These are phyloP conservation scores for Fomitopsis serialis DNA, from an alignment of 768 basidiomycete species.

Conservation along the genomic window DNA sequence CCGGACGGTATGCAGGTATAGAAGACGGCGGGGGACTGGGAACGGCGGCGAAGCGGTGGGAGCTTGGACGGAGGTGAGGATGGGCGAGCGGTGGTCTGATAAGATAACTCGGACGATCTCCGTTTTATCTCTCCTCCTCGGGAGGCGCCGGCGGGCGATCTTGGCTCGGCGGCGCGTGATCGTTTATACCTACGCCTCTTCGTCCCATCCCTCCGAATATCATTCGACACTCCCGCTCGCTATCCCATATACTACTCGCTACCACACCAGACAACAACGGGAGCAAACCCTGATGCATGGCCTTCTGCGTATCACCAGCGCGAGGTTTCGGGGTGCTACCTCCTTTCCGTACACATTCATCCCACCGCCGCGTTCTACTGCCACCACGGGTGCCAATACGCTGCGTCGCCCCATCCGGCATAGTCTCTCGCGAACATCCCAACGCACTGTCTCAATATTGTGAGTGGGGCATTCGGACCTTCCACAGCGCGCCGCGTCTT, in stretches of 20 bases:
- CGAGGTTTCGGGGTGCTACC: constrained; percentile 1
- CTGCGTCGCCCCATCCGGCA: neutral
- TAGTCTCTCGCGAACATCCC: neutral
- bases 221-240: neutral
- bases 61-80: constrained; percentile 6
- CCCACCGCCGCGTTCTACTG: neutral
- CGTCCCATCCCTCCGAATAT: neutral
- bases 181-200: neutral
- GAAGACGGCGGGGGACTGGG: no score
- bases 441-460: neutral
- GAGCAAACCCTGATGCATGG: neutral
- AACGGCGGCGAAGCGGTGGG: constrained; percentile 2
- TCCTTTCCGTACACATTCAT: neutral
- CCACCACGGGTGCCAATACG: neutral
- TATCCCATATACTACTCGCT: neutral
- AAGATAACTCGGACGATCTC: constrained; percentile 35
- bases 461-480: neutral
- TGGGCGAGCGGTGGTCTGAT: constrained; percentile 39
- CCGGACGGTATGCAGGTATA: constrained; percentile 1
- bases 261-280: neutral
- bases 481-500: neutral
- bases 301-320: neutral
- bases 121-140: neutral
- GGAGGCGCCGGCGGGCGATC: neutral
- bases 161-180: constrained; percentile 2